Base-by-base conservation (phyloP, 305 asterid species). In the Nicotiana rustica region DNA sequence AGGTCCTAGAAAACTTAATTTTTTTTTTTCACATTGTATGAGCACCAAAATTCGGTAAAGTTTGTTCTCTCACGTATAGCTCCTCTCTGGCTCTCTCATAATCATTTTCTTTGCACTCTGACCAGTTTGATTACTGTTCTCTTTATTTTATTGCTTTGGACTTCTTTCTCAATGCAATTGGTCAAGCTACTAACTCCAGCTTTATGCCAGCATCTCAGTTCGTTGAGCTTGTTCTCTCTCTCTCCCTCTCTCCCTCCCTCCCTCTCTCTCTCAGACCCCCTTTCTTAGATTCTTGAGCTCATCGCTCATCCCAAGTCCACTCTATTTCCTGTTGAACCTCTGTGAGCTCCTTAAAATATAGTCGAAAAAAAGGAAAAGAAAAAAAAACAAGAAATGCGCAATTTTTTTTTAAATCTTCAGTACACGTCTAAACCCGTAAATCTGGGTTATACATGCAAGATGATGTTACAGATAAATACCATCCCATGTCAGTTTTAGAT, bases 271-370 rank as follows among this genome's bases (percentile, higher is more conserved):
- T 55, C 41, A 73, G 8, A 49, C 44, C 64, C 41, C 64, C 79
- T 49, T 14, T 9, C 5, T 1, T 52, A 15, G 56, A 13, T 75
- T 75, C 65, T 49, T 52, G 65, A 52, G 29, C 80, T 4, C 29
- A 4, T 52, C 17, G 31, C 17, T 75, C 44, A 29, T n/a, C 29
- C 41, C 80, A 75, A 7, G 65, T 75, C 47, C 29, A 52, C 47
- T 52, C 80, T 75, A 52, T 73, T 19, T 8, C 47, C 79, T 73
- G 79, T 73, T 73, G 41, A 73, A 14, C 62, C 47, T 75, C 60
- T 3, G 64, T 75, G 1, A 49, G 64, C 36, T 52, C 64, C 79
- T 21, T 25, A 25, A 29, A 75, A 49, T 75, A 25, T 75, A 75
- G 65, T 75, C 0, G 8, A 14, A 3, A 25, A 18, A 35, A 13